Conservation (phyloP, 208 protist genomes). For the Trichomonas gallinae region DNA sequence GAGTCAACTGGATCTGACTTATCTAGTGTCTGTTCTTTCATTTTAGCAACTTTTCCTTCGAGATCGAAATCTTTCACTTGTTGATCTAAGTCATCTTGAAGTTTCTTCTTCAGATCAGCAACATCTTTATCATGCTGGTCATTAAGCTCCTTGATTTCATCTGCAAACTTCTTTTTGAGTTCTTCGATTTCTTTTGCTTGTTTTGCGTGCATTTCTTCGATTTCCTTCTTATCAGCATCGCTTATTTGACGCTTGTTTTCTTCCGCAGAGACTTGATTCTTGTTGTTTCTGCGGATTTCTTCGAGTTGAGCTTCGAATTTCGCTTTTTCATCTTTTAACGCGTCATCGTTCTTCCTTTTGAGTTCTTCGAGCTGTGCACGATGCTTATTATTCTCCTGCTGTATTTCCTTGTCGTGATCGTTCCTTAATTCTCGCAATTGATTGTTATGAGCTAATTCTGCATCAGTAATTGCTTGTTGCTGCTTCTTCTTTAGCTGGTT, state of each 20-base stretch:
- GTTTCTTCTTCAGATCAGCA: background rate
- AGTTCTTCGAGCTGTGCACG: background rate
- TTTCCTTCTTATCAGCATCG: background rate
- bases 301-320: background rate
- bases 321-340: background rate
- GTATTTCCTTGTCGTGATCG: background rate
- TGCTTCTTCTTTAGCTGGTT: background rate
- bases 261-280: background rate
- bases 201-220: background rate
- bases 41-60: background rate
- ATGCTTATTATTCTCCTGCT: background rate
- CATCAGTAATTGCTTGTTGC: background rate
- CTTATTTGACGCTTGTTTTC: background rate
- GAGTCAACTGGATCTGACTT: background rate
- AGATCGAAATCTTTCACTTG: background rate
- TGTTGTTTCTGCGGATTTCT: background rate
- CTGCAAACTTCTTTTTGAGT: background rate
- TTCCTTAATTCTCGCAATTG: background rate
- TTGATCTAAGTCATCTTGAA: background rate
- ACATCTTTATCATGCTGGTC: background rate
- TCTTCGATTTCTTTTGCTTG: background rate
- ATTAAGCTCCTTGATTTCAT: background rate
- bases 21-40: background rate
- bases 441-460: background rate
- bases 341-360: background rate